Conservation (phyloP, 2,329 filamentous ascomycete genomes). For the Corynespora cassiicola region DNA sequence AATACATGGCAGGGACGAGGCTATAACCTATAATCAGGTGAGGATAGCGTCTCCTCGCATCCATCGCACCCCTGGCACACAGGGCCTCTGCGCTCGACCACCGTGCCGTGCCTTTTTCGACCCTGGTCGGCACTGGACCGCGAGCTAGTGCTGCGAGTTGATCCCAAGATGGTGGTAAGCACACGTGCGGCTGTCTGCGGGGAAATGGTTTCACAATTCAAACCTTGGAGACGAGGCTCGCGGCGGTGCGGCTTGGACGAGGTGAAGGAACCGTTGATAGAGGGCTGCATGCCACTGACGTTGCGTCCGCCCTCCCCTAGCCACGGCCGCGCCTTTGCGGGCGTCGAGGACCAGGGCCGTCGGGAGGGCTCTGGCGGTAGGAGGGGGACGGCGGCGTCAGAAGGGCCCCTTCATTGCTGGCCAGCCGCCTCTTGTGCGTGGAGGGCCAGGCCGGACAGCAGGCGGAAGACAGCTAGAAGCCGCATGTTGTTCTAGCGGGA, state of each 20-base stretch:
- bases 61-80: slow-evolving; percentile 12
- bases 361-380: too few relatives aligned
- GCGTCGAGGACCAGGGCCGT: background rate
- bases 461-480: too few relatives aligned
- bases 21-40: slow-evolving; percentile 45
- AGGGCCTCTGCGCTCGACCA: slow-evolving; percentile 10
- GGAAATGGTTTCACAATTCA: slow-evolving; percentile 45
- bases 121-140: slow-evolving; percentile 20
- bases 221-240: slow-evolving; percentile 31
- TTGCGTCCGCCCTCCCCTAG: slow-evolving; percentile 1
- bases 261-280: slow-evolving; percentile 17
- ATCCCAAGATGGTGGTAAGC: slow-evolving; percentile 39
- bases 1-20: slow-evolving; percentile 39
- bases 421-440: background rate
- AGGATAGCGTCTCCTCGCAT: slow-evolving; percentile 34
- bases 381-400: background rate
- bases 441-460: too few relatives aligned
- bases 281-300: slow-evolving; percentile 13
- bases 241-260: slow-evolving; percentile 18
- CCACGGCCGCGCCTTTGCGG: background rate
- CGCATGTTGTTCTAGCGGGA: too few relatives aligned
- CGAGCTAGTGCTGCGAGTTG: slow-evolving; percentile 33
- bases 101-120: slow-evolving; percentile 23
- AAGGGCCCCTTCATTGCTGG: too few relatives aligned
- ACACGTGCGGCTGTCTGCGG: slow-evolving; percentile 45